phyloP scores from a whole-genome alignment of 805 yeast species.

The Yarrowia osloensis region DNA sequence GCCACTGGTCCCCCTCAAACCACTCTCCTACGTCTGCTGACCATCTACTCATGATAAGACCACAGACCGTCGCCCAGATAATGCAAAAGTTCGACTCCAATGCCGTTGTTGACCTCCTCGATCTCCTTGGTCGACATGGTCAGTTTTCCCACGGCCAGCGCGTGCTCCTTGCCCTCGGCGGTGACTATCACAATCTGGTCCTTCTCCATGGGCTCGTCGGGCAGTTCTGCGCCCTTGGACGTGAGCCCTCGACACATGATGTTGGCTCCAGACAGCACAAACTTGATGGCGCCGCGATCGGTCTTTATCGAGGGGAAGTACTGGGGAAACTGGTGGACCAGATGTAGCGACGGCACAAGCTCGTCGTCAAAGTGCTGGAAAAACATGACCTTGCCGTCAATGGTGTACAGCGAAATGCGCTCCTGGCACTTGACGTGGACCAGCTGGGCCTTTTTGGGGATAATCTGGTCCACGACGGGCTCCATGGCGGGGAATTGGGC shows the following conservation, averaged over 20 bases:
- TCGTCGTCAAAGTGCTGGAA: slow-evolving; percentile 81
- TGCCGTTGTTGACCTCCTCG: slow-evolving; percentile 77
- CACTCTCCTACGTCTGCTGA: background rate
- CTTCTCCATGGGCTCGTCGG: slow-evolving; percentile 66
- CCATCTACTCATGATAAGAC: slow-evolving; percentile 32
- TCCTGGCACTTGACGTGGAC: slow-evolving; percentile 86
- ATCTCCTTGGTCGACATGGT: slow-evolving; percentile 89
- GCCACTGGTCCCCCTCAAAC: background rate
- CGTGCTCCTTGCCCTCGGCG: slow-evolving; percentile 91
- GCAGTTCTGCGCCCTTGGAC: slow-evolving; percentile 76
- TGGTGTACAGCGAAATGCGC: slow-evolving; percentile 72
- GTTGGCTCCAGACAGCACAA: slow-evolving; percentile 92
- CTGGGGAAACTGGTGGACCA: slow-evolving; percentile 54
- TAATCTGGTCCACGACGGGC: slow-evolving; percentile 71
- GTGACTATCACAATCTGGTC: slow-evolving; percentile 77
- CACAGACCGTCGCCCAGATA: slow-evolving; percentile 83
- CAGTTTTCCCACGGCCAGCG: slow-evolving; percentile 87
- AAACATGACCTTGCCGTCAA: slow-evolving; percentile 72
- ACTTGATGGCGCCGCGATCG: slow-evolving; percentile 95
- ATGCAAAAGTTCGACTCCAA: slow-evolving; percentile 82
- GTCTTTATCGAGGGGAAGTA: slow-evolving; percentile 86
- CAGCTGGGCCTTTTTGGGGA: slow-evolving; percentile 87
- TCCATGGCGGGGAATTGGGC: slow-evolving; percentile 74
- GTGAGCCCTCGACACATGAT: slow-evolving; percentile 97
- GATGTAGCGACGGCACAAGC: slow-evolving; percentile 69